Percentiles rank a stretch among this genome's conserved stretches.
Conservation (phyloP, 1,139 yeast genomes). For the Hyphopichia khmerensis region DNA sequence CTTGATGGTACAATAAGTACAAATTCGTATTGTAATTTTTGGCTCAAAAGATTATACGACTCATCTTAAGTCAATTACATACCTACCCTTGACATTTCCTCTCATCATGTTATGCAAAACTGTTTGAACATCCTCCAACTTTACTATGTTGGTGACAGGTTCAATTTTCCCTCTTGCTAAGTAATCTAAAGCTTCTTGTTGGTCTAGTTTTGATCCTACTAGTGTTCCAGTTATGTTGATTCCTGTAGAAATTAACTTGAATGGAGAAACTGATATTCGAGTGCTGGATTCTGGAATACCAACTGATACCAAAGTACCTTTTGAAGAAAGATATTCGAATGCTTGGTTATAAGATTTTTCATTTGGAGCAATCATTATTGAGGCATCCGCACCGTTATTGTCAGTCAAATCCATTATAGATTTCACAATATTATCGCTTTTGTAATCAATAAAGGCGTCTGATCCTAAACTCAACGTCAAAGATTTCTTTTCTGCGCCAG, state of each 20-base stretch:
- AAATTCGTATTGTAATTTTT: background rate
- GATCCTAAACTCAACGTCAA: conserved; percentile 9
- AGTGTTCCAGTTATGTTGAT: conserved; percentile 1
- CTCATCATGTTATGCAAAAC: conserved; percentile 3
- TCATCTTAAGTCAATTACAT: conserved; percentile 4
- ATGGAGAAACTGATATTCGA: conserved; percentile 1
- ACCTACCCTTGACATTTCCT: conserved; percentile 4
- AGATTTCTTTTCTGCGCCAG: conserved; percentile 11
- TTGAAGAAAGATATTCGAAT: conserved; percentile 3
- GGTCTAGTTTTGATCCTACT: conserved; percentile 3
- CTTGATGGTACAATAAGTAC: background rate
- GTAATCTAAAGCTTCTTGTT: conserved; percentile 3
- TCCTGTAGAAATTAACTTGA: conserved; percentile 2
- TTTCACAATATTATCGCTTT: background rate
- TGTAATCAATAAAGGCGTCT: conserved; percentile 11
- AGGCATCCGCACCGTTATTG: conserved; percentile 4
- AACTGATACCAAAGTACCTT: conserved; percentile 4
- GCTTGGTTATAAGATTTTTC: conserved; percentile 4
- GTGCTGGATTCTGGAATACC: conserved; percentile 1
- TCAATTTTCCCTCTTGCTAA: conserved; percentile 1
- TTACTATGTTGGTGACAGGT: conserved; percentile 6
- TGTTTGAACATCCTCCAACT: conserved; percentile 5
- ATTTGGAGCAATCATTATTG: conserved; percentile 4
- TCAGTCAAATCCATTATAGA: conserved; percentile 1
- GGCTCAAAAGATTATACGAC: background rate